Percentiles rank a stretch among this genome's conserved stretches.
Conservation (phyloP, 371 early-diverging fungal genomes). For the Nematocida ironsii region DNA sequence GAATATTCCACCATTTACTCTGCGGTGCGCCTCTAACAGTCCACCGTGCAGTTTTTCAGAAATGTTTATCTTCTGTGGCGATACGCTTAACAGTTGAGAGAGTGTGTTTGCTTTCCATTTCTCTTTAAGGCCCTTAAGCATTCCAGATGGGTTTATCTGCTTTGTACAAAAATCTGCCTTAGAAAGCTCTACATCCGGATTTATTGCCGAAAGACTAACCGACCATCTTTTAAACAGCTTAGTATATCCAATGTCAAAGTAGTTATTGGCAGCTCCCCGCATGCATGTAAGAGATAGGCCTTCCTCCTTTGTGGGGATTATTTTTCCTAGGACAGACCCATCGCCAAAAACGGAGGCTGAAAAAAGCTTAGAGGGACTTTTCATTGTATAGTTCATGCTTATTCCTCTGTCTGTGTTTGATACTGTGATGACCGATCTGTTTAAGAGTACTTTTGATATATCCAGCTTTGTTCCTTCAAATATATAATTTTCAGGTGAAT, state of each 20-base stretch:
- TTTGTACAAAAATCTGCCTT: not conserved
- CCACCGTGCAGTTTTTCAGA: not conserved
- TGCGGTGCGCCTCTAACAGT: not conserved
- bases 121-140: not conserved
- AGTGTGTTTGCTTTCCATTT: not conserved
- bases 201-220: conserved; percentile 13
- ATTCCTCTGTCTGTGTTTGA: conserved; percentile 42
- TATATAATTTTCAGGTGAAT: conserved; percentile 9
- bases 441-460: conserved; percentile 30
- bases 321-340: conserved; percentile 42
- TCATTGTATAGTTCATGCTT: conserved; percentile 43
- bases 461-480: conserved; percentile 51
- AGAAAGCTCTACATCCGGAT: conserved; percentile 17
- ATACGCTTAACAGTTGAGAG: not conserved
- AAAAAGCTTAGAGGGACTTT: not conserved
- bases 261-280: not conserved
- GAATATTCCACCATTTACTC: conserved; percentile 33
- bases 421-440: conserved; percentile 12
- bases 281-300: conserved; percentile 25
- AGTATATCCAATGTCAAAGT: conserved; percentile 32
- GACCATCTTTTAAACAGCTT: conserved; percentile 2
- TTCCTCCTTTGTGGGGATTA: not conserved
- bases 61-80: not conserved
- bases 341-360: conserved; percentile 26
- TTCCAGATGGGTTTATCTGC: not conserved